Evolutionary conservation across 2,329 filamentous ascomycete species (phyloP), one percentile per base, ranked within the genome.

Genomic region (Neurospora sp.): DNA sequence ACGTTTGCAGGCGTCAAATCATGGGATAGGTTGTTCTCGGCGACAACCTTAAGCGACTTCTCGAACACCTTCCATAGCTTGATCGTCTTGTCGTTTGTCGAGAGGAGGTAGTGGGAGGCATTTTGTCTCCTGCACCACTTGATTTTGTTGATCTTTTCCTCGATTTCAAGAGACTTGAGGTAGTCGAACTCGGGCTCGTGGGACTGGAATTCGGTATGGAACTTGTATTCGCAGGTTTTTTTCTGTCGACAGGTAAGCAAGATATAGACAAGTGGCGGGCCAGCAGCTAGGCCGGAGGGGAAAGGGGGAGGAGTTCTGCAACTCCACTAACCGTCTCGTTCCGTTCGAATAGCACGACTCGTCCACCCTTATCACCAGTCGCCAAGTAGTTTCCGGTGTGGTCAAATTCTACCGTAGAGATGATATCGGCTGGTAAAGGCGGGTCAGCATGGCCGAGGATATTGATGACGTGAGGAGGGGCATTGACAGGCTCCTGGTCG

Each of bases 101-200:
- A 98, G 70, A 99, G 88, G 68, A 99, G 89, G 81, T 97, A 99
- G 83, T 99, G 96, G 69, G 96, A 98, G 72, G 95, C 92, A 85
- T 99, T 99, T 83, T 98, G 95, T 82, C 96, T 91, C 79, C 92
- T 90, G 82, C 96, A 99, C 96, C 96, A 99, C 82, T 98, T 99
- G 84, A 99, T 99, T 86, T 99, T 99, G 87, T 99, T 99, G 87
- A 99, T 99, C 85, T 99, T 99, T 83, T 99, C 96, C 86, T 99
- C 96, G 79, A 99, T 99, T 83, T 99, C 96, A 76, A 99, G 87
- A 40, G 96, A 99, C 83, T 99, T 99, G 74, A 99, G 88, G 81
- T 99, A 99, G 82, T 99, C 96, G 82, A 99, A 99, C 82, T 99
- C 96, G 73, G 96, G 96, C 80, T 99, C 96, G 84, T 99, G 96